Conservation (phyloP, 2,329 filamentous ascomycete genomes). For the Dactylella cylindrospora region DNA sequence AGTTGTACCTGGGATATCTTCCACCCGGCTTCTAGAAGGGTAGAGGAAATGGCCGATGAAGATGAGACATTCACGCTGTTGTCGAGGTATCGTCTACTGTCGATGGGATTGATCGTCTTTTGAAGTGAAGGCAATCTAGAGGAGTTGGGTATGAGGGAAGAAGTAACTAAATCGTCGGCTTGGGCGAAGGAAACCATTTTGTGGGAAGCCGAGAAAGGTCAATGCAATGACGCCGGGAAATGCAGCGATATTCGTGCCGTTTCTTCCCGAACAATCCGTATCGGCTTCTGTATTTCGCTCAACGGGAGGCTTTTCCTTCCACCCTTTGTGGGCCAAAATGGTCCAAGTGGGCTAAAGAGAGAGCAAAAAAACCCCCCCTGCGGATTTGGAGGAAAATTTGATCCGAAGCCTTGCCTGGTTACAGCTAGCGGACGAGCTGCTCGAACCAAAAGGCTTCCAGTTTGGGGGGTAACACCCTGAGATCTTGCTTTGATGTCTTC, state of each 20-base stretch:
- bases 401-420: constrained; percentile 43
- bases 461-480: too few species aligned
- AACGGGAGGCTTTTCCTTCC: constrained; percentile 16
- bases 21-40: constrained; percentile 1
- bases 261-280: constrained; percentile 40
- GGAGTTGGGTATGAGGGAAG: neutral
- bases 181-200: neutral
- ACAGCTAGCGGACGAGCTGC: too few species aligned
- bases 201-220: neutral
- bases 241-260: constrained; percentile 16
- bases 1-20: too few species aligned
- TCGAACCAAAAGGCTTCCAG: too few species aligned
- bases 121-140: neutral
- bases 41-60: neutral
- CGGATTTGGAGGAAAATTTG: constrained; percentile 41
- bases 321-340: neutral
- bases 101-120: neutral
- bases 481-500: too few species aligned
- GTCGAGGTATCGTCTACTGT: neutral
- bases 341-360: neutral
- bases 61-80: neutral
- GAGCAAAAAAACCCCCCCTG: constrained; percentile 3
- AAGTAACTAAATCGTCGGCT: constrained; percentile 2
- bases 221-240: constrained; percentile 11
- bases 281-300: constrained; percentile 42